Percentiles rank a stretch among this genome's conserved stretches.
Conservation (phyloP, 1,139 yeast genomes). For the Kurtzmaniella natalensis region DNA sequence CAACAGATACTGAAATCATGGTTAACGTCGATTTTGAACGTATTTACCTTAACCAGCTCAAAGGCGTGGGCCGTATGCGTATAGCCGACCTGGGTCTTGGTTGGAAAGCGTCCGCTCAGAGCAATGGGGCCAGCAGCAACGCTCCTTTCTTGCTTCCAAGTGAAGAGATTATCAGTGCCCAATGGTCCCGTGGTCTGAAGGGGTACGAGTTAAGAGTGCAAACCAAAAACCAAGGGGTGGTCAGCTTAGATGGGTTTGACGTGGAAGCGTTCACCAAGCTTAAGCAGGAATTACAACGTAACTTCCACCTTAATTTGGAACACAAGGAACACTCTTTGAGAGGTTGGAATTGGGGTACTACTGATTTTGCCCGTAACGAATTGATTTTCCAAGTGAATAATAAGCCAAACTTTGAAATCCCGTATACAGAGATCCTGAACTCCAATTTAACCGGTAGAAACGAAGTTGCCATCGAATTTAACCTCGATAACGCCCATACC, state of each 20-base stretch:
- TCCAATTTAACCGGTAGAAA: constrained; percentile 90
- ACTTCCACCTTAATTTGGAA: constrained; percentile 70
- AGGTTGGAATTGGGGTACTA: constrained; percentile 99
- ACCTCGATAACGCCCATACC: constrained; percentile 53
- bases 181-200: constrained; percentile 91
- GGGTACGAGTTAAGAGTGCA: constrained; percentile 88
- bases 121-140: constrained; percentile 36
- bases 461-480: constrained; percentile 89
- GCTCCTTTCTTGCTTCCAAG: constrained; percentile 84
- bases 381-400: constrained; percentile 81
- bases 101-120: constrained; percentile 67
- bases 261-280: constrained; percentile 73
- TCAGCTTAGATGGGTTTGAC: constrained; percentile 89
- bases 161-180: constrained; percentile 72
- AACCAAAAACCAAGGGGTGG: constrained; percentile 83
- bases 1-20: too few species aligned
- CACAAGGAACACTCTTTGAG: constrained; percentile 85
- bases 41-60: constrained; percentile 84
- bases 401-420: constrained; percentile 88
- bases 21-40: constrained; percentile 69
- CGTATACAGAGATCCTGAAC: constrained; percentile 74
- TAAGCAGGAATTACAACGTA: constrained; percentile 78
- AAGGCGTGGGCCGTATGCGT: constrained; percentile 83
- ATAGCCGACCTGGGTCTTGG: constrained; percentile 94
- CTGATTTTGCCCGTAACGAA: constrained; percentile 90